Evolutionary conservation across 257 asterid species (phyloP).

Genomic region (Rauvolfia tetraphylla): DNA sequence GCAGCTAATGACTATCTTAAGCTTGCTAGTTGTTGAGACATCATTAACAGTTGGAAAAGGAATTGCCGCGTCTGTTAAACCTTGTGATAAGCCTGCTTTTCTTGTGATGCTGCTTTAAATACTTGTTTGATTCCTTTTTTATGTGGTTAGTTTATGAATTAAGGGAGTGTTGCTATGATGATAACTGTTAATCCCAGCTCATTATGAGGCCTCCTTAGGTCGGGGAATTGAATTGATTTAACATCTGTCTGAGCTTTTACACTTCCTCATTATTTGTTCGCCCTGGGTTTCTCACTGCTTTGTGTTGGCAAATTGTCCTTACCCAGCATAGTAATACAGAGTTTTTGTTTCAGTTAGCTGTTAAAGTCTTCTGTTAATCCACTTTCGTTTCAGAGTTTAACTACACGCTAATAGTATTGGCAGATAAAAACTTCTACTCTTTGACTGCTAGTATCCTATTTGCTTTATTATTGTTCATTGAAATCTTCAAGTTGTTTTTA

Average conservation of each 20-base stretch:
- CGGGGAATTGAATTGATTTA: constrained; percentile 14
- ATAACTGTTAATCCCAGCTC: constrained; percentile 19
- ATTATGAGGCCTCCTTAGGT: constrained; percentile 6
- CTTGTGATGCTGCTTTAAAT: background rate
- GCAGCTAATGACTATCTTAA: background rate
- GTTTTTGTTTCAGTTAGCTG: background rate
- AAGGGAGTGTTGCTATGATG: background rate
- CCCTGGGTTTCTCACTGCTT: background rate
- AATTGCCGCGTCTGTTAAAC: too few species aligned
- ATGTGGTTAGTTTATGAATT: background rate
- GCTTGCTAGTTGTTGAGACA: background rate
- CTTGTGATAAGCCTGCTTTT: background rate
- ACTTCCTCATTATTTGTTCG: background rate
- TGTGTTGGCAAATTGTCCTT: background rate
- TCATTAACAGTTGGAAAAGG: too few species aligned
- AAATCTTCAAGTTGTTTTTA: background rate
- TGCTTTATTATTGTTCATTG: background rate
- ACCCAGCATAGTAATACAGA: background rate
- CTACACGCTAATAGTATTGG: background rate
- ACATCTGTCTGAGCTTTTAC: constrained; percentile 17
- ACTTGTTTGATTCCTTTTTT: background rate
- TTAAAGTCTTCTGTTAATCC: background rate
- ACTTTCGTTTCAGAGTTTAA: background rate
- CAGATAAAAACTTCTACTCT: background rate
- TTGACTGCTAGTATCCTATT: background rate